phyloP scores from a whole-genome alignment of 345 rosid genomes.

The Triadica sebifera region DNA sequence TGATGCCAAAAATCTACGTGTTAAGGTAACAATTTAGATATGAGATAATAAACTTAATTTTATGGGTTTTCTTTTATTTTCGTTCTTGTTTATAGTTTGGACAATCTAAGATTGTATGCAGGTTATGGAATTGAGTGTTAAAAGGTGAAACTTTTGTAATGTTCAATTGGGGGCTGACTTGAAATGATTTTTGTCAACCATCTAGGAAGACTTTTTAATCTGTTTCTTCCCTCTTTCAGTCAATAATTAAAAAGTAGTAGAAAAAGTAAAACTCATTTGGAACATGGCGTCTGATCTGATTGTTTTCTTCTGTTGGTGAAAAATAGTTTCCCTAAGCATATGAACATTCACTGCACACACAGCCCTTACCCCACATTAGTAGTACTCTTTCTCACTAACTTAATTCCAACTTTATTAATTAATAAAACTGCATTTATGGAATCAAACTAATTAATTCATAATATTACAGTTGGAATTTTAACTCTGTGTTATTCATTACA shows the following conservation, averaged over 20 bases:
- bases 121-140: not conserved
- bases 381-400: too few relatives aligned
- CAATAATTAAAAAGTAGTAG: not conserved
- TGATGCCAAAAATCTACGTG: conserved; percentile 82
- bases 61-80: not conserved
- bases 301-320: not conserved
- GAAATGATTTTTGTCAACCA: not conserved
- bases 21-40: conserved; percentile 50
- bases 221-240: not conserved
- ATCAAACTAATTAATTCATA: too few relatives aligned
- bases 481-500: not conserved
- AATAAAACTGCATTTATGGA: too few relatives aligned
- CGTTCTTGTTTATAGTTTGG: not conserved
- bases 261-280: not conserved
- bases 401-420: too few relatives aligned
- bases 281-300: not conserved
- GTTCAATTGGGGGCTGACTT: not conserved
- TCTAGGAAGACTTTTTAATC: not conserved
- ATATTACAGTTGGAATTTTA: too few relatives aligned
- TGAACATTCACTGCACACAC: not conserved
- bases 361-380: too few relatives aligned
- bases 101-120: not conserved
- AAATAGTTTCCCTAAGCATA: not conserved
- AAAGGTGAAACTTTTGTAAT: not conserved
- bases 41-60: not conserved